Base-by-base conservation (phyloP, 768 basidiomycete genomes). In the Xanthoconium purpureum region DNA sequence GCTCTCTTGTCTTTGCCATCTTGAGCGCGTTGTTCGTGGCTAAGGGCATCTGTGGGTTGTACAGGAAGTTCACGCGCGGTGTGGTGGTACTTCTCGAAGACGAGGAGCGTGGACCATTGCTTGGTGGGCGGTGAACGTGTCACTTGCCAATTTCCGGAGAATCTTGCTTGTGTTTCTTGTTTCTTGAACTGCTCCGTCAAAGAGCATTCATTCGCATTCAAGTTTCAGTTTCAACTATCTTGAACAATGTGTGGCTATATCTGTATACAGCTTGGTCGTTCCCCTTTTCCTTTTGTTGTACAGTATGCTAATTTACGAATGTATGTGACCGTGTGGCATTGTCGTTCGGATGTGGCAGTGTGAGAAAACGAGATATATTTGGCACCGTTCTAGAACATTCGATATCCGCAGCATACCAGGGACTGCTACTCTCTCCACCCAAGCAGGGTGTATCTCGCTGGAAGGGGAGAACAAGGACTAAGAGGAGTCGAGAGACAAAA, bases 31-130 rank as follows among this genome's bases (percentile, higher is more conserved):
- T 96, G 58, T 93, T 90, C 78, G 88, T 98, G 57, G 64, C 85
- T 71, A 94, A 95, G 77, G 87, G 88, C 37, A 72, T 82, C 4
- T 81, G 77, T 57, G 86, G 87, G 35, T 66, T 84, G 44, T 75
- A 71, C 69, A 71, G 75, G 62, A 77, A 76, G 66, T 61, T 74
- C 60, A 76, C 80, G 48, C 63, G 68, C 36, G 74, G 76, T 45
- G 82, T 79, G 8, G 82, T 79, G 8, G 80, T 89, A 51, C 76
- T 85, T 17, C 78, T 96, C 52, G 78, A 80, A 61, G 94, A 97
- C 62, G 92, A 92, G 68, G 95, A 98, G 73, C 82, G 92, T 54
- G 89, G 87, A 10, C 94, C 94, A 6, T 83, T 97, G 56, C 80
- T 94, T 47, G 78, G 76, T 46, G 62, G 67, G 9, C 56, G 58